A percentile compares a stretch with the other conserved stretches of the same genome.
These are phyloP conservation scores for Chloris gayana DNA, from an alignment of 176 grass and related monocot genomes.

Conservation along the genomic window DNA sequence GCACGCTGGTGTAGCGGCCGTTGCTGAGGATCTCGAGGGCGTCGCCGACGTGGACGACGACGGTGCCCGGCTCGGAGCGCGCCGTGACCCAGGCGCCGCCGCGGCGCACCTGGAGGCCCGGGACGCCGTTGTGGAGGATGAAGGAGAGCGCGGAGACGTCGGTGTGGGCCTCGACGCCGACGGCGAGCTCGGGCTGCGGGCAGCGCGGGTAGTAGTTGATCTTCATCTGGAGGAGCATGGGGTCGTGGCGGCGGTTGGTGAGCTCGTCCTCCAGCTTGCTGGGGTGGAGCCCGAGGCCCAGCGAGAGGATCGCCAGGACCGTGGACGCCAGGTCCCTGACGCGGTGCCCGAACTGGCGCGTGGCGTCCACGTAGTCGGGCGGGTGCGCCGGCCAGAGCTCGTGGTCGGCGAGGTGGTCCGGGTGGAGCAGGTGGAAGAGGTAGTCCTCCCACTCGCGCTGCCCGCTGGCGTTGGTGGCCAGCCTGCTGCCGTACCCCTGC, in stretches of 20 bases:
- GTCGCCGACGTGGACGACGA: constrained; percentile 90
- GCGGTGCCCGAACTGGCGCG: not conserved
- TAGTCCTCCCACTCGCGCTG: constrained; percentile 92
- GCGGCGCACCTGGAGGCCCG: constrained; percentile 71
- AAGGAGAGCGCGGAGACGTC: constrained; percentile 86
- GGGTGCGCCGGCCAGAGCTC: constrained; percentile 61
- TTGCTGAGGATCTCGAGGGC: constrained; percentile 91
- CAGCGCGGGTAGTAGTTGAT: constrained; percentile 96
- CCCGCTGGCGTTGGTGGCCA: constrained; percentile 64
- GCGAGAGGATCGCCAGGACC: constrained; percentile 70
- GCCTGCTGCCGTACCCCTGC: constrained; percentile 74
- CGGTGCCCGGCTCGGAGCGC: constrained; percentile 51
- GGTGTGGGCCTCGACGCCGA: constrained; percentile 91
- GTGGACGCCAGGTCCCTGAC: constrained; percentile 40
- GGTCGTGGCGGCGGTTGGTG: not conserved
- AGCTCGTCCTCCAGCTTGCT: constrained; percentile 51
- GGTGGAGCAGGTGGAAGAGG: constrained; percentile 87
- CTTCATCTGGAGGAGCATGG: constrained; percentile 67
- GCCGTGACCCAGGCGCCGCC: constrained; percentile 69
- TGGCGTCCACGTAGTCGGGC: constrained; percentile 44
- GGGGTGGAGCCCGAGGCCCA: constrained; percentile 48
- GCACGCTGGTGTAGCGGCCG: constrained; percentile 80
- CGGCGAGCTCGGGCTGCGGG: constrained; percentile 83
- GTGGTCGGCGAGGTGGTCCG: constrained; percentile 48
- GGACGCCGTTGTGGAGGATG: constrained; percentile 92